These are phyloP conservation scores for Neofusicoccum sp. DNA, from an alignment of 2,329 filamentous ascomycete genomes.

Conservation along the genomic window DNA sequence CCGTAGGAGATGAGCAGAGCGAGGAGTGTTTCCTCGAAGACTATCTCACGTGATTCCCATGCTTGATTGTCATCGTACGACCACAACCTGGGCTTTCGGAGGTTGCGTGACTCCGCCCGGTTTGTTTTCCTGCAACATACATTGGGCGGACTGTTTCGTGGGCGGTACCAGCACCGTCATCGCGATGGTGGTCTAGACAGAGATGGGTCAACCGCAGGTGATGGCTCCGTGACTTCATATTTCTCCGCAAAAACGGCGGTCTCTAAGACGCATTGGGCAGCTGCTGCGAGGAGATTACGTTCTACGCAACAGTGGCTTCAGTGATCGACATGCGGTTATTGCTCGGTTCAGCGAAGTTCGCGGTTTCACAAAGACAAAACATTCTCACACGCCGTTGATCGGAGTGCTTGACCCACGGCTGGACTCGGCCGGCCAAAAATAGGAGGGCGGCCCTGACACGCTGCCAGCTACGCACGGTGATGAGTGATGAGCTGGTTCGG, in stretches of 20 bases:
- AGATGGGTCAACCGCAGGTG: neutral
- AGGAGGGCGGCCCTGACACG: neutral
- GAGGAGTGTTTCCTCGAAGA: too few species aligned
- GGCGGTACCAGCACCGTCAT: too few species aligned
- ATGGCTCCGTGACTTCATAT: neutral
- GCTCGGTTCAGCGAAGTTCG: neutral
- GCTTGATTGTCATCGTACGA: too few species aligned
- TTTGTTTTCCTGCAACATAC: too few species aligned
- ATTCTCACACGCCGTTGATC: neutral
- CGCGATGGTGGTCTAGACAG: neutral
- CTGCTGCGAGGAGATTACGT: slow-evolving; percentile 8
- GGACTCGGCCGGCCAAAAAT: neutral
- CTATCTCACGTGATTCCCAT: too few species aligned
- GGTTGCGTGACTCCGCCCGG: too few species aligned
- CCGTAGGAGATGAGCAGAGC: too few species aligned
- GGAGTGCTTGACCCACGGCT: neutral
- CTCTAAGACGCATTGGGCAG: neutral
- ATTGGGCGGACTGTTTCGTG: too few species aligned
- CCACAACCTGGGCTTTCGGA: too few species aligned
- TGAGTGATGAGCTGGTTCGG: neutral
- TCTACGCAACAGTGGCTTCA: neutral
- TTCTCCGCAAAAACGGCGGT: slow-evolving; percentile 4
- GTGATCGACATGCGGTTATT: neutral
- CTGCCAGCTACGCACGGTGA: neutral
- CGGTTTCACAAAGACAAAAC: neutral